Evolutionary conservation across 1,284 basidiomycete species (phyloP).

Genomic region (Leccinum ponderosum): DNA sequence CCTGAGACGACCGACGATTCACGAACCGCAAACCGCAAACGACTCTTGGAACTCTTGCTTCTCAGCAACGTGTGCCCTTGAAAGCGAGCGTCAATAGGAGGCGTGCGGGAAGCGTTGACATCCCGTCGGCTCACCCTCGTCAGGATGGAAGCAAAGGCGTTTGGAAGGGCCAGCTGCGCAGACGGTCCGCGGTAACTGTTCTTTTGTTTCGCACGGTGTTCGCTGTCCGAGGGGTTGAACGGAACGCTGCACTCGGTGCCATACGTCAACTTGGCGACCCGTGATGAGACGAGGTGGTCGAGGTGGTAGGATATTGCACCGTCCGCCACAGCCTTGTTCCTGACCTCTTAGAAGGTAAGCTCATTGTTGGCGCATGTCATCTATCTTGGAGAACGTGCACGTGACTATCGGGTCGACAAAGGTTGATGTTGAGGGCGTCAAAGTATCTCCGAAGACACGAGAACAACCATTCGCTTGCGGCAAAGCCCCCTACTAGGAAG

Average conservation of each 20-base stretch:
- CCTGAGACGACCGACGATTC: slow-evolving; percentile 21
- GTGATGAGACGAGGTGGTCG: slow-evolving; percentile 48
- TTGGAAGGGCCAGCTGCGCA: slow-evolving; percentile 27
- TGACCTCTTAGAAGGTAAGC: slow-evolving; percentile 22
- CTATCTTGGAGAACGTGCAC: slow-evolving; percentile 31
- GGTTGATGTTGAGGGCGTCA: slow-evolving; percentile 25
- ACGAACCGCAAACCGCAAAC: slow-evolving; percentile 13
- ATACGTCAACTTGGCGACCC: slow-evolving; percentile 47
- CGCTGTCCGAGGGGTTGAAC: slow-evolving; percentile 33
- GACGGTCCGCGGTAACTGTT: slow-evolving; percentile 18
- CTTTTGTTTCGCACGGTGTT: slow-evolving; percentile 37
- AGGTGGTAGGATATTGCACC: slow-evolving; percentile 55
- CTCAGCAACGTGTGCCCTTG: slow-evolving; percentile 37
- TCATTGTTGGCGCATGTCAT: background rate
- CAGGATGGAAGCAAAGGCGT: slow-evolving; percentile 34
- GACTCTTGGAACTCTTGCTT: slow-evolving; percentile 34
- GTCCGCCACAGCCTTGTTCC: slow-evolving; percentile 58
- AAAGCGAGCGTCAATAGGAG: background rate
- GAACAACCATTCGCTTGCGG: slow-evolving; percentile 52
- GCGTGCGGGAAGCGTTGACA: too few relatives aligned
- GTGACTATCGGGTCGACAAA: slow-evolving; percentile 42
- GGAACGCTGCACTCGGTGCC: slow-evolving; percentile 35
- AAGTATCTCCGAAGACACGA: slow-evolving; percentile 37
- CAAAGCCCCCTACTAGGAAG: slow-evolving; percentile 48
- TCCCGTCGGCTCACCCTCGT: slow-evolving; percentile 24